Evolutionary conservation across 2,329 filamentous ascomycete species (phyloP), one percentile per base, ranked within the genome.

Genomic region (Whalleya microplaca): DNA sequence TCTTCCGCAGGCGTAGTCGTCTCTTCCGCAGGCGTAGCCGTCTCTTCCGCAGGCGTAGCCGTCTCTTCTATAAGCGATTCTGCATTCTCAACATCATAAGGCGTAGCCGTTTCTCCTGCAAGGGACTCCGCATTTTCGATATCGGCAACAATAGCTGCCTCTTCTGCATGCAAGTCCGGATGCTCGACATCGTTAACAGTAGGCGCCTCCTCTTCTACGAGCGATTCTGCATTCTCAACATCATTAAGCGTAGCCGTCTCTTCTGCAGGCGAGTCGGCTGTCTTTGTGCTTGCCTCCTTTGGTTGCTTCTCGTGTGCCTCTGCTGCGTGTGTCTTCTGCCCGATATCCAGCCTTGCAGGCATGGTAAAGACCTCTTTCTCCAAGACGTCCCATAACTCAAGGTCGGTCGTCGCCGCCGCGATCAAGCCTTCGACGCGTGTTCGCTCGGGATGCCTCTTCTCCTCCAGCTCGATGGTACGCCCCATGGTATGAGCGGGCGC

Each of bases 291-390:
- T 29, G 62, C 59, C 20, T 58, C 44, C 19, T 48, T 51, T 49
- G 49, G 23, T 4, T 18, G 23, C 3, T 12, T 16, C 32, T 45
- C 27, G 21, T 56, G 32, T 10, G 51, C 20, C 9, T 58, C 48
- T 16, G 53, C 29, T 10, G 58, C 37, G 21, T 75, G 12, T 9
- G 19, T 70, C 27, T 14, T 27, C 19, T 50, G 59, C 51, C 75
- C 69, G 12, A 90, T 76, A 10, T 85, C 82, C 19, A 91, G 73
- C 56, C 76, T 80, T 2, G 73, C 68, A 0, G 88, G 80, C 59
- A 87, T 72, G 1, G 80, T 76, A 64, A 92, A 90, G 12, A 92
- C 85, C 48, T 91, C 82, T 3, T 75, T 70, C 58, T 91, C 84
- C 69, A 93, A 77, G 2, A 88, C 72, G 6, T 83, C 71, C 88